These are phyloP conservation scores for Eimeria praecox DNA, from an alignment of 169 alveolate genomes.

Conservation along the genomic window DNA sequence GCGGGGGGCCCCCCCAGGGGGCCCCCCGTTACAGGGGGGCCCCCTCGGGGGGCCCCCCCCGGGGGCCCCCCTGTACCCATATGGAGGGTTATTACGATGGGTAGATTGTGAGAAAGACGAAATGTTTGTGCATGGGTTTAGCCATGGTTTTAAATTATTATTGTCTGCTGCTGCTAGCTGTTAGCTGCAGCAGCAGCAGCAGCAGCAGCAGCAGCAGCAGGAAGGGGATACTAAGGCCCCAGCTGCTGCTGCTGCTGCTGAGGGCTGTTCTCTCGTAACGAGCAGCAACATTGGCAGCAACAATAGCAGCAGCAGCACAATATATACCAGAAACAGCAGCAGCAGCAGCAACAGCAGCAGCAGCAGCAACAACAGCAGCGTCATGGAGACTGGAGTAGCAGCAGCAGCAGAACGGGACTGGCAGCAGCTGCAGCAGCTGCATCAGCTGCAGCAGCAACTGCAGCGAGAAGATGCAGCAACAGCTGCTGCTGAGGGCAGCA, in stretches of 20 bases:
- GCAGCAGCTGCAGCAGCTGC: slow-evolving; percentile 34
- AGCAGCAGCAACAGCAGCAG: slow-evolving; percentile 1
- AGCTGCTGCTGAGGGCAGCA: slow-evolving; percentile 55
- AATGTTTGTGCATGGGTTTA: background rate
- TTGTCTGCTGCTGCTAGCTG: background rate
- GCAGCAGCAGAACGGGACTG: slow-evolving; percentile 1
- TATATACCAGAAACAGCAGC: background rate
- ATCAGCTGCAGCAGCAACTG: slow-evolving; percentile 65
- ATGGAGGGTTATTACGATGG: background rate
- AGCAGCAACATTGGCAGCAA: background rate
- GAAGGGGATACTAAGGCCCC: too few relatives aligned
- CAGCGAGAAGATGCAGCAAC: slow-evolving; percentile 57
- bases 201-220: background rate
- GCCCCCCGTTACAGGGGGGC: background rate
- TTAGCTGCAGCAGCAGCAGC: background rate
- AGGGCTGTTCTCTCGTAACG: background rate
- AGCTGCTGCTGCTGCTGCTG: background rate
- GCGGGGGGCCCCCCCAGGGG: background rate
- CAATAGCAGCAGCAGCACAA: background rate
- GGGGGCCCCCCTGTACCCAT: too few relatives aligned
- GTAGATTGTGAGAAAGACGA: too few relatives aligned
- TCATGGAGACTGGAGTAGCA: slow-evolving; percentile 10
- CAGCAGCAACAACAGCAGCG: slow-evolving; percentile 11
- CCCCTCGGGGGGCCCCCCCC: background rate
- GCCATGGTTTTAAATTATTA: too few relatives aligned